phyloP scores from a whole-genome alignment of 352 stramenopile species.

The Phytophthora macrochlamydospora region DNA sequence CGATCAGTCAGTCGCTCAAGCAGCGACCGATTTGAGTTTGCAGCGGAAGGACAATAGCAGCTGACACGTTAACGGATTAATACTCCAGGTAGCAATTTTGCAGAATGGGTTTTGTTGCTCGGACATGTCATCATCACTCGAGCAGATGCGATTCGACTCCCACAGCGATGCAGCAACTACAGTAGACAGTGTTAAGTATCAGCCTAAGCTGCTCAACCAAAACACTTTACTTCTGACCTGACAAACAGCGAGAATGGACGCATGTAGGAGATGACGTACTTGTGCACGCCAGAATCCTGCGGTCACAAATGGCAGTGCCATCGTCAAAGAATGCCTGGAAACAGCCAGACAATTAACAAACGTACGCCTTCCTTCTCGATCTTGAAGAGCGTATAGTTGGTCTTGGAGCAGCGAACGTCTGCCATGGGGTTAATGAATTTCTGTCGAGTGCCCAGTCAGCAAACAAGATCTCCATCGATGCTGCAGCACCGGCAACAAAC shows the following conservation, averaged over 20 bases:
- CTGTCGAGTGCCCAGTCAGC: slow-evolving; percentile 26
- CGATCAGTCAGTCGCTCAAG: slow-evolving; percentile 59
- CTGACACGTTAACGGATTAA: no score
- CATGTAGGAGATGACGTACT: slow-evolving; percentile 83
- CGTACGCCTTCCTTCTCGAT: slow-evolving; percentile 83
- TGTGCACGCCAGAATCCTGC: slow-evolving; percentile 67
- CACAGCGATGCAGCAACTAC: slow-evolving; percentile 76
- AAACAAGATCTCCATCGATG: neutral
- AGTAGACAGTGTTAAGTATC: slow-evolving; percentile 3
- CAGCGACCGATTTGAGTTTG: slow-evolving; percentile 3
- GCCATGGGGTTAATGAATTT: slow-evolving; percentile 87
- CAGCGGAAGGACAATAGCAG: no score
- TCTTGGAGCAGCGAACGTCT: slow-evolving; percentile 68
- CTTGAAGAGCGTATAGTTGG: slow-evolving; percentile 75
- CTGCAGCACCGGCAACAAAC: slow-evolving; percentile 9
- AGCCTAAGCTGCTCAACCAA: slow-evolving; percentile 1
- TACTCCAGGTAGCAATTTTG: no score
- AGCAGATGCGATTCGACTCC: slow-evolving; percentile 70
- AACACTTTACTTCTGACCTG: slow-evolving; percentile 41
- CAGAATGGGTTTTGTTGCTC: no score
- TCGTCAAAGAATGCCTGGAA: no score
- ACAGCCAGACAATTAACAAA: neutral
- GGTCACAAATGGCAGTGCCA: neutral
- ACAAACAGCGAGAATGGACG: slow-evolving; percentile 80
- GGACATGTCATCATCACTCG: slow-evolving; percentile 28